phyloP scores from a whole-genome alignment of 805 yeast genomes.

The Starmerella sirachaensis region DNA sequence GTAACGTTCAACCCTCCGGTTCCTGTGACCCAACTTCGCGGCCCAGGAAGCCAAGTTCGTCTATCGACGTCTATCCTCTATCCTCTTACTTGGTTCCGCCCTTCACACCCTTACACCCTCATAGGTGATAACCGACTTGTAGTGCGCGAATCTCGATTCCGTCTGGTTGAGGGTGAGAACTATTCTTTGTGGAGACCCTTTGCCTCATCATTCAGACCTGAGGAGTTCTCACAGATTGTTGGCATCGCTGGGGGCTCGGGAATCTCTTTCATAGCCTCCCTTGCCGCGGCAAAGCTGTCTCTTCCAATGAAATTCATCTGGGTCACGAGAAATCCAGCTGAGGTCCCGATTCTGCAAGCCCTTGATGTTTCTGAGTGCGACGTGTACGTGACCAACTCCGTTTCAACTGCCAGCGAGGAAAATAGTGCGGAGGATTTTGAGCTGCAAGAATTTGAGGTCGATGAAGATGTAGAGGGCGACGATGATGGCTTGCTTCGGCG shows the following conservation, averaged over 20 bases:
- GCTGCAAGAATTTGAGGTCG: conserved; percentile 10
- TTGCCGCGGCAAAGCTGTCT: conserved; percentile 1
- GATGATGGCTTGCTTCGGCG: conserved; percentile 5
- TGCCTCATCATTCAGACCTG: conserved; percentile 23
- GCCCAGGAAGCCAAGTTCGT: conserved; percentile 40
- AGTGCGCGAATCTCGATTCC: conserved; percentile 30
- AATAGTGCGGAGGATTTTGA: conserved; percentile 7
- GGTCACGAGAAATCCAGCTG: conserved; percentile 11
- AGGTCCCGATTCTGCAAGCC: conserved; percentile 5
- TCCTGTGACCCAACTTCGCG: conserved; percentile 21
- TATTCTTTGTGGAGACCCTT: conserved; percentile 34
- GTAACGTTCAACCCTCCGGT: conserved; percentile 34
- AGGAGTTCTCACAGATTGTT: conserved; percentile 10
- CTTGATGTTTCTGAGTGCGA: conserved; percentile 16
- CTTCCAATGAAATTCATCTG: conserved; percentile 7
- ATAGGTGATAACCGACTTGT: conserved; percentile 36
- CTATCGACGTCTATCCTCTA: conserved; percentile 21
- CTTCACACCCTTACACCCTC: conserved; percentile 36
- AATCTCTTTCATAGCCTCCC: conserved; percentile 17
- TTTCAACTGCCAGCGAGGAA: neutral
- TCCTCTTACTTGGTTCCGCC: conserved; percentile 32
- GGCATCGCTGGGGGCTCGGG: conserved; percentile 24
- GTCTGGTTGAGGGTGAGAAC: conserved; percentile 23
- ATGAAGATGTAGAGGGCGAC: conserved; percentile 7
- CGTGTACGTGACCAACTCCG: conserved; percentile 17